Base-by-base conservation (phyloP, 2,329 filamentous ascomycete species). In the Coccinonectria pachysandricola region DNA sequence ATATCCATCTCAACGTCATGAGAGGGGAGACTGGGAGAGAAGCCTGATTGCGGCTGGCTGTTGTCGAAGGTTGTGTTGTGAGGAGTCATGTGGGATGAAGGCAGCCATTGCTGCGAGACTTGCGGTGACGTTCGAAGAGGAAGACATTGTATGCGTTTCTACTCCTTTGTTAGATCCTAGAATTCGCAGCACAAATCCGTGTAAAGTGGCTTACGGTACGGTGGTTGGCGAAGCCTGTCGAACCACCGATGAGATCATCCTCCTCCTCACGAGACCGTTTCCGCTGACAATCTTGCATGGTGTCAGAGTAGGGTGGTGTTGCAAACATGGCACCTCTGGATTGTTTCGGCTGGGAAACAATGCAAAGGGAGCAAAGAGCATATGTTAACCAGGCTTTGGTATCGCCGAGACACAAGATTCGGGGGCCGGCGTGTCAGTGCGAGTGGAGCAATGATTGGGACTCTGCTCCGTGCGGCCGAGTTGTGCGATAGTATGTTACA, bases 131-230 rank as follows among this genome's bases (percentile, higher is more conserved):
- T 59, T 31, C 65, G 60, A 9, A 70, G 46, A 8, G 67, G 66
- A 4, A 71, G 59, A 22, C 63, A 61, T 30, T 71, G 66, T 10
- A 70, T 35, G 19, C 68, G 64, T 64, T 72, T 72, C 67, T 71
- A 27, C n/a, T n/a, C n/a, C n/a, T n/a, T n/a, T n/a, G n/a, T n/a
- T n/a, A n/a, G n/a, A n/a, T n/a, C n/a, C n/a, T n/a, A n/a, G n/a
- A n/a, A n/a, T n/a, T n/a, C n/a, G n/a, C n/a, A n/a, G n/a, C n/a
- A n/a, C n/a, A n/a, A n/a, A n/a, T n/a, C n/a, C n/a, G n/a, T n/a
- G n/a, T n/a, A n/a, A n/a, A n/a, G n/a, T n/a, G n/a, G 38, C 62
- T 43, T 52, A 68, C 65, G 40, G 59, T 65, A 44, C 64, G 56
- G 40, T 69, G 65, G 45, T 68, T 64, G 4, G 53, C 57, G 33